A percentile compares a stretch with the other conserved stretches of the same genome.
Evolutionary conservation across 768 basidiomycete genomes (phyloP).

Genomic region (Leucosporidium yakuticum): DNA sequence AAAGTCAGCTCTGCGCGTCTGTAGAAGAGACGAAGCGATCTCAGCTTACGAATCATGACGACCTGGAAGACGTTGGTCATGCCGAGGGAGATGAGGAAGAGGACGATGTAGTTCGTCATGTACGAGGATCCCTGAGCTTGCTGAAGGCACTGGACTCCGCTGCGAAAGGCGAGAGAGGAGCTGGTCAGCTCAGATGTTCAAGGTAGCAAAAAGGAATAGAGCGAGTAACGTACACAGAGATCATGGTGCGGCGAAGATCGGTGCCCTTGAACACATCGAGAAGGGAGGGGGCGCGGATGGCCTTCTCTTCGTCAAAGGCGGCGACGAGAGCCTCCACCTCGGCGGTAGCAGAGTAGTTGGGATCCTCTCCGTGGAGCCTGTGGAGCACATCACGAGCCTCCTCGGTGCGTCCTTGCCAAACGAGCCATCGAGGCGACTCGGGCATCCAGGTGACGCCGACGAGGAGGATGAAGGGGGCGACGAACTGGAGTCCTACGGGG

Average conservation of each 20-base stretch:
- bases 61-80: constrained; percentile 29
- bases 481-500: constrained; percentile 18
- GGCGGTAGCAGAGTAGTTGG: neutral
- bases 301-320: constrained; percentile 15
- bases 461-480: constrained; percentile 16
- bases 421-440: constrained; percentile 26
- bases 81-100: constrained; percentile 27
- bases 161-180: too few relatives aligned
- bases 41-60: constrained; percentile 30
- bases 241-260: constrained; percentile 14
- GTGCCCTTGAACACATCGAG: constrained; percentile 15
- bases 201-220: too few relatives aligned
- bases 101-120: constrained; percentile 23
- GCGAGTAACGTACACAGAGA: neutral
- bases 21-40: too few relatives aligned
- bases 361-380: neutral
- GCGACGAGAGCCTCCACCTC: constrained; percentile 22
- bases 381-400: neutral
- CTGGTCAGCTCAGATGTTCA: too few relatives aligned
- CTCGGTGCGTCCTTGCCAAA: constrained; percentile 22
- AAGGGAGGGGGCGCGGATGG: neutral
- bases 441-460: constrained; percentile 1
- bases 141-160: constrained; percentile 17
- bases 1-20: too few relatives aligned
- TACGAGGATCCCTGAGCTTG: constrained; percentile 20